phyloP scores from a whole-genome alignment of 192 early-diverging fungal species.

The Coemansia sp. region DNA sequence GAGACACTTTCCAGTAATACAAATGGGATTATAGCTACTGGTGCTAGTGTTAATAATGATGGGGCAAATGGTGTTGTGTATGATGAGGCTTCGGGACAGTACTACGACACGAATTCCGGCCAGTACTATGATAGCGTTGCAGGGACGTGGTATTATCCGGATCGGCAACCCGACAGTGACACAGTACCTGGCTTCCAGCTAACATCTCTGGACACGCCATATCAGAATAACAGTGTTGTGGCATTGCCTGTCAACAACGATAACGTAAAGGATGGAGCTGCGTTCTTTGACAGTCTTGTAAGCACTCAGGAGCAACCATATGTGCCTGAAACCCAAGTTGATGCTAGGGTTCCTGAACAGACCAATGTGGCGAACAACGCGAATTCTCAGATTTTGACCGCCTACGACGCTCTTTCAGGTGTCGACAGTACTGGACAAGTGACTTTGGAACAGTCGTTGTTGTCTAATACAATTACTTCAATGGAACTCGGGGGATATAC shows the following conservation, averaged over 20 bases:
- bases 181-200: not conserved
- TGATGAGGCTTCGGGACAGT: constrained; percentile 37
- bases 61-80: constrained; percentile 27
- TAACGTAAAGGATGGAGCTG: constrained; percentile 18
- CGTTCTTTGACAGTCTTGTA: constrained; percentile 47
- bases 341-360: too few species aligned
- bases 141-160: constrained; percentile 46
- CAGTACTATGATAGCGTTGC: constrained; percentile 48
- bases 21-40: not conserved
- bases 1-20: not conserved
- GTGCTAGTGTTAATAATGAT: not conserved
- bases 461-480: not conserved
- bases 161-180: constrained; percentile 5
- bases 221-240: not conserved
- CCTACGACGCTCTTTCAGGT: not conserved
- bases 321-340: not conserved
- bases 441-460: not conserved
- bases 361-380: not conserved
- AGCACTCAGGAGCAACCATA: constrained; percentile 1
- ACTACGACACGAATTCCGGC: constrained; percentile 49
- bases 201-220: not conserved
- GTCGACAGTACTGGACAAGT: not conserved
- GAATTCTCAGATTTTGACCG: not conserved
- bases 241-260: not conserved
- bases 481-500: not conserved